phyloP scores from a whole-genome alignment of 2,329 filamentous ascomycete species.

The Fusarium citri region DNA sequence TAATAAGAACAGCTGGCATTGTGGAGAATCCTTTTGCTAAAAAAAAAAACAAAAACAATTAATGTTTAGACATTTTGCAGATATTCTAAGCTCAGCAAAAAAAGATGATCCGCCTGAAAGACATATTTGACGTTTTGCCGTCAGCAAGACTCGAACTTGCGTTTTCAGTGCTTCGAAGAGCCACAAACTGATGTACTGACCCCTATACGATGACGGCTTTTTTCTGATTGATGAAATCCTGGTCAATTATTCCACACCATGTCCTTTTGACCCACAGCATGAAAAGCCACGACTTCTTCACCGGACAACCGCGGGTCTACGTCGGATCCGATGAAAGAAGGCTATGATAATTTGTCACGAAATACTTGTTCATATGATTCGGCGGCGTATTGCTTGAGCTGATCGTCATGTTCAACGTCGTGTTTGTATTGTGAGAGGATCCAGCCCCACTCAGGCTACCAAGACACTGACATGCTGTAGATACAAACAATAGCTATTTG shows the following conservation, averaged over 20 bases:
- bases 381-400: background rate
- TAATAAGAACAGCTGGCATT: background rate
- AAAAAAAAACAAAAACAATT: background rate
- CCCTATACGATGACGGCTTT: conserved; percentile 30
- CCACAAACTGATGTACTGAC: conserved; percentile 33
- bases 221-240: background rate
- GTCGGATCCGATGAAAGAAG: background rate
- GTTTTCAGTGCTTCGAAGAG: conserved; percentile 27
- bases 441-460: background rate
- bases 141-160: conserved; percentile 34
- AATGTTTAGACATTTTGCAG: too few relatives aligned
- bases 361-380: background rate
- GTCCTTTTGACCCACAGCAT: background rate
- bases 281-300: background rate
- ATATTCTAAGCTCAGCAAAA: background rate
- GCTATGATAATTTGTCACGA: too few relatives aligned
- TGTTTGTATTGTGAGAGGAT: background rate
- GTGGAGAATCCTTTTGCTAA: background rate
- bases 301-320: background rate
- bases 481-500: background rate
- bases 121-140: conserved; percentile 3
- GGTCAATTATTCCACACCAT: background rate
- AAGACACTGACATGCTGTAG: background rate
- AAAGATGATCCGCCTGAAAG: background rate
- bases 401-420: background rate